These are phyloP conservation scores for Heliamphora exappendiculata DNA, from an alignment of 148 eudicot species.

Conservation along the genomic window DNA sequence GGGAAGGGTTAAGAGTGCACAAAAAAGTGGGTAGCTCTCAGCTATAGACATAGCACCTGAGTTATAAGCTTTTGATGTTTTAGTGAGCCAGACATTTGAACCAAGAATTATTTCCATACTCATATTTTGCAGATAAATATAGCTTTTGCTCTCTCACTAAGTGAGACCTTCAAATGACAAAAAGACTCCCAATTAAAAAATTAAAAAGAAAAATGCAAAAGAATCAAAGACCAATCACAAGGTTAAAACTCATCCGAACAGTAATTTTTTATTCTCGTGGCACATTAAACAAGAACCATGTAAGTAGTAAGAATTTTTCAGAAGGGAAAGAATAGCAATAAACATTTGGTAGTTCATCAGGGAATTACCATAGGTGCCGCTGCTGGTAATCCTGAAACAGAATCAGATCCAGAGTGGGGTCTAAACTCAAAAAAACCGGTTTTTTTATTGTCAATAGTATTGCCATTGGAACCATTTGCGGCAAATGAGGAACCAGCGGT, in stretches of 20 bases:
- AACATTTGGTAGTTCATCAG: constrained; percentile 5
- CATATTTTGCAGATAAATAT: background rate
- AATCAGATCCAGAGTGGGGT: constrained; percentile 51
- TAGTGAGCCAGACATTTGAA: background rate
- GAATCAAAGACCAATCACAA: background rate
- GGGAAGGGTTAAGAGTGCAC: background rate
- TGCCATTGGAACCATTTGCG: constrained; percentile 33
- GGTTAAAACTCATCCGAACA: background rate
- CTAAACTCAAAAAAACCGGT: constrained; percentile 70
- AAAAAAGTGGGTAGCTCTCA: background rate
- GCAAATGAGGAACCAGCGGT: constrained; percentile 39
- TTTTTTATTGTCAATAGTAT: constrained; percentile 35
- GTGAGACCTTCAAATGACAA: background rate
- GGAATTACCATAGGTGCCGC: constrained; percentile 50
- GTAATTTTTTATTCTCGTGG: background rate
- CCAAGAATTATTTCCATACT: background rate
- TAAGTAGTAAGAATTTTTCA: background rate
- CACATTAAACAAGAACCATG: background rate
- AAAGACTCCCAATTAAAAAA: background rate
- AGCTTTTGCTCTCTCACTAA: background rate
- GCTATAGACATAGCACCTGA: background rate
- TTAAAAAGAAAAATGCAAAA: background rate
- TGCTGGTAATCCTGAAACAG: constrained; percentile 48
- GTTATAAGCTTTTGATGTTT: background rate
- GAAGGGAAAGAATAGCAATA: background rate